Evolutionary conservation across 2,329 filamentous ascomycete genomes (phyloP).

Genomic region (Phyllosticta ampelicida): DNA sequence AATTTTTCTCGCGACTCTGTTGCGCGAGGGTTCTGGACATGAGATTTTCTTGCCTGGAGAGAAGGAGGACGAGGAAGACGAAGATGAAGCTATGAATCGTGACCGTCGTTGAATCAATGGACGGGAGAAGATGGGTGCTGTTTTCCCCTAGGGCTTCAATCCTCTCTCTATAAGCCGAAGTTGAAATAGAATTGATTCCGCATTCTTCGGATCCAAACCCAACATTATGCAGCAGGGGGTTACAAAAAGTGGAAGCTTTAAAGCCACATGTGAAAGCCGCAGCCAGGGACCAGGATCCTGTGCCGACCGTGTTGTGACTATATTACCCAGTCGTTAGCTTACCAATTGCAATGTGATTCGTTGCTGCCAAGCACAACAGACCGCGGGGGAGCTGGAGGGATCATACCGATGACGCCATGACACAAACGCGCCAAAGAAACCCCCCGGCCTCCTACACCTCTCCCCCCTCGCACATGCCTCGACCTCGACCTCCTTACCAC

Average conservation of each 20-base stretch:
- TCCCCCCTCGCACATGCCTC: not conserved
- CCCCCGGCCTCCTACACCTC: not conserved
- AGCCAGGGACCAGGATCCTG: not conserved
- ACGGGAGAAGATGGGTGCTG: too few species aligned
- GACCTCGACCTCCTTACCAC: not conserved
- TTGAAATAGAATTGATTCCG: too few species aligned
- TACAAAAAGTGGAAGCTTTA: not conserved
- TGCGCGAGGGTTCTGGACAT: constrained; percentile 53
- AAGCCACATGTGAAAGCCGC: not conserved
- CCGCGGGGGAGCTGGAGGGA: not conserved
- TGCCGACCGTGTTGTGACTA: too few species aligned
- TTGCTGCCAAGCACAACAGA: too few species aligned
- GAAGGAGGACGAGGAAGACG: constrained; percentile 33
- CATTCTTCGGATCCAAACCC: too few species aligned
- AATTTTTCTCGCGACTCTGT: constrained; percentile 42
- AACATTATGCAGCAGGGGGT: too few species aligned
- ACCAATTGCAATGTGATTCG: too few species aligned
- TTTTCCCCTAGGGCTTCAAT: too few species aligned
- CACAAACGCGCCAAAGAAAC: not conserved
- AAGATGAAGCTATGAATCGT: constrained; percentile 8
- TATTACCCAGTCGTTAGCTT: too few species aligned
- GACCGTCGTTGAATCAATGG: not conserved
- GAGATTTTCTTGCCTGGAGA: constrained; percentile 56
- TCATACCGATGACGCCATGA: not conserved
- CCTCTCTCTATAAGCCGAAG: too few species aligned